Conservation (phyloP, 2,329 filamentous ascomycete species). For the Endocalyx cinctus region DNA sequence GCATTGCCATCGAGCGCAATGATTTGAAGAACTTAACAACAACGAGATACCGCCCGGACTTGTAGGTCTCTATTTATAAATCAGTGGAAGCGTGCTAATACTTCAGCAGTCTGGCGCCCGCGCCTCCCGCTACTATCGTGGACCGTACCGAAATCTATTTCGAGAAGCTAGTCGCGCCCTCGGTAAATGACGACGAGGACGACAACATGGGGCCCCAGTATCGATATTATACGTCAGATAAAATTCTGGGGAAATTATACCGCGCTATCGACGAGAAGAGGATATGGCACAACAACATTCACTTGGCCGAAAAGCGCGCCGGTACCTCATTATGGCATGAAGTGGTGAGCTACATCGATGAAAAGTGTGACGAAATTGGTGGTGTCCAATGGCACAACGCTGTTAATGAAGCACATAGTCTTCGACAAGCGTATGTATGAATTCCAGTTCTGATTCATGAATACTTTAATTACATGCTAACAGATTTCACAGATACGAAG, state of each 20-base stretch:
- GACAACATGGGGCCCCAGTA: neutral
- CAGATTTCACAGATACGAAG: neutral
- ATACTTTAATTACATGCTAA: too few species aligned
- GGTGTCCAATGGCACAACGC: neutral
- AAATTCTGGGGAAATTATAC: neutral
- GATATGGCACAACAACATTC: slow-evolving; percentile 50
- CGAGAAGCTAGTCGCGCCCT: neutral
- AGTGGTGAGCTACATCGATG: too few species aligned
- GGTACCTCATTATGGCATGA: too few species aligned
- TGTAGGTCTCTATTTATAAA: slow-evolving; percentile 38
- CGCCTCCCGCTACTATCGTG: neutral
- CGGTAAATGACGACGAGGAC: neutral
- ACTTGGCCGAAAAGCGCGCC: too few species aligned
- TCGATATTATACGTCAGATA: neutral
- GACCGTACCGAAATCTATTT: neutral
- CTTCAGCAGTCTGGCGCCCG: neutral
- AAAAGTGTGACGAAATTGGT: too few species aligned
- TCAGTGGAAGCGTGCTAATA: neutral
- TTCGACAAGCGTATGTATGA: neutral
- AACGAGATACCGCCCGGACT: slow-evolving; percentile 42
- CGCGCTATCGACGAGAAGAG: slow-evolving; percentile 51
- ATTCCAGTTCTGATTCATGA: too few species aligned
- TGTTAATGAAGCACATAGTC: neutral
- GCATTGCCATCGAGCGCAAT: slow-evolving; percentile 34
- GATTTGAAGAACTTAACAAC: slow-evolving; percentile 43